phyloP scores from a whole-genome alignment of 1,284 basidiomycete genomes.

The Violaceomyces palustris region DNA sequence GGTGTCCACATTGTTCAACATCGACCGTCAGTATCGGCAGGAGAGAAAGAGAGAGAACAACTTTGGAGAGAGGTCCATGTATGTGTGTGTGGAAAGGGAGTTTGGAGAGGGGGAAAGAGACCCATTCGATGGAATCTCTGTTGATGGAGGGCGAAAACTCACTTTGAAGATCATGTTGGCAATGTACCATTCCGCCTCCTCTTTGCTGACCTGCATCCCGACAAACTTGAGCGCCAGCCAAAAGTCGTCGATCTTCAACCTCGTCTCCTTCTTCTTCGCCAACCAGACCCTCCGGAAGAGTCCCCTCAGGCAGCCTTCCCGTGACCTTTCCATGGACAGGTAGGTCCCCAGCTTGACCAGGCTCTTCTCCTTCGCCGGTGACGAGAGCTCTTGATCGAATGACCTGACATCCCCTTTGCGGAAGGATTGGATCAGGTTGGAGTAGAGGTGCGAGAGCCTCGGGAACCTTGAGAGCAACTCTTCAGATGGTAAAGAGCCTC shows the following conservation, averaged over 20 bases:
- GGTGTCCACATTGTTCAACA: too few relatives aligned
- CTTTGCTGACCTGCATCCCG: slow-evolving; percentile 55
- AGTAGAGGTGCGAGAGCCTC: slow-evolving; percentile 67
- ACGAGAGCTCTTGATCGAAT: slow-evolving; percentile 69
- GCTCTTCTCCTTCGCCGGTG: slow-evolving; percentile 59
- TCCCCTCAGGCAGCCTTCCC: slow-evolving; percentile 78
- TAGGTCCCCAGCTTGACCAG: slow-evolving; percentile 78
- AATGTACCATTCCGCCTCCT: slow-evolving; percentile 88
- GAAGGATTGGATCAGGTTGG: slow-evolving; percentile 74
- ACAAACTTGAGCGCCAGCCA: slow-evolving; percentile 22
- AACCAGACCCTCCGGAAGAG: slow-evolving; percentile 80
- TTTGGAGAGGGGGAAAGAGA: too few relatives aligned
- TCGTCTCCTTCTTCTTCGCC: slow-evolving; percentile 10
- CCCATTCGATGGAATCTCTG: not conserved
- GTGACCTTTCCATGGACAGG: slow-evolving; percentile 77
- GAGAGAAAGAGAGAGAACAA: too few relatives aligned
- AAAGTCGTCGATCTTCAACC: slow-evolving; percentile 20
- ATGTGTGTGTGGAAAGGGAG: too few relatives aligned
- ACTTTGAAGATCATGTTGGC: slow-evolving; percentile 81
- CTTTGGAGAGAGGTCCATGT: too few relatives aligned
- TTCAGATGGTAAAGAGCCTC: slow-evolving; percentile 72
- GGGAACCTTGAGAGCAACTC: slow-evolving; percentile 67
- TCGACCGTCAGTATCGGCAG: too few relatives aligned
- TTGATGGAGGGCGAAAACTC: too few relatives aligned
- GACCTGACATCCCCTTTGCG: slow-evolving; percentile 68